phyloP scores from a whole-genome alignment of 257 asterid species.

The Capsicum rhomboideum region DNA sequence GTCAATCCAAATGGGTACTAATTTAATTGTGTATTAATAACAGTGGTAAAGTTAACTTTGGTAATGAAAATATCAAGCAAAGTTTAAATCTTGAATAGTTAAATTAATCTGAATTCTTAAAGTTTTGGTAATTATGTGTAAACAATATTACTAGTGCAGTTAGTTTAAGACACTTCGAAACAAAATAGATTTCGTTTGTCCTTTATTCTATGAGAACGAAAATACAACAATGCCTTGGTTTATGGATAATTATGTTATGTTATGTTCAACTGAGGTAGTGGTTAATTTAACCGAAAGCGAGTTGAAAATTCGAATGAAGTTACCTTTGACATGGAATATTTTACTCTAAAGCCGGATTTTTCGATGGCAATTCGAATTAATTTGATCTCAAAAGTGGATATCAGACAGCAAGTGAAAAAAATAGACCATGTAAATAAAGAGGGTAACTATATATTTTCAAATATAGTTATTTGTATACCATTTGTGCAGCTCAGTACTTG shows the following conservation, averaged over 20 bases:
- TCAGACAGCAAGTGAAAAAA: not conserved
- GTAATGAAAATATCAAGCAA: not conserved
- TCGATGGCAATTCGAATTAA: accelerated
- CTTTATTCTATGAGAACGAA: not conserved
- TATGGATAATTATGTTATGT: too few species aligned
- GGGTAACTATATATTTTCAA: too few species aligned
- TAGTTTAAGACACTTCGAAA: not conserved
- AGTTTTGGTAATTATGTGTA: not conserved
- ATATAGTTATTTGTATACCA: too few species aligned
- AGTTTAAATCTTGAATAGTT: not conserved
- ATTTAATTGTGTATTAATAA: not conserved
- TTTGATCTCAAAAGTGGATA: too few species aligned
- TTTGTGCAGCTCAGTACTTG: too few species aligned
- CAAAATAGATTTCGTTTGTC: not conserved
- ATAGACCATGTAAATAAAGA: not conserved
- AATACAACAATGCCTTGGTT: not conserved
- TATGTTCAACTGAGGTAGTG: too few species aligned
- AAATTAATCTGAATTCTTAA: not conserved
- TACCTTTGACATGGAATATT: not conserved
- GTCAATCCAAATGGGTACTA: too few species aligned
- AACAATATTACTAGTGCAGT: too few species aligned
- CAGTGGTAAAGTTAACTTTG: not conserved
- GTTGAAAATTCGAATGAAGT: not conserved
- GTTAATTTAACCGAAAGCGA: not conserved
- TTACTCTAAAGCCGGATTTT: not conserved